Base-by-base conservation (phyloP, 2,329 filamentous ascomycete species). In the Xylaria sp. region DNA sequence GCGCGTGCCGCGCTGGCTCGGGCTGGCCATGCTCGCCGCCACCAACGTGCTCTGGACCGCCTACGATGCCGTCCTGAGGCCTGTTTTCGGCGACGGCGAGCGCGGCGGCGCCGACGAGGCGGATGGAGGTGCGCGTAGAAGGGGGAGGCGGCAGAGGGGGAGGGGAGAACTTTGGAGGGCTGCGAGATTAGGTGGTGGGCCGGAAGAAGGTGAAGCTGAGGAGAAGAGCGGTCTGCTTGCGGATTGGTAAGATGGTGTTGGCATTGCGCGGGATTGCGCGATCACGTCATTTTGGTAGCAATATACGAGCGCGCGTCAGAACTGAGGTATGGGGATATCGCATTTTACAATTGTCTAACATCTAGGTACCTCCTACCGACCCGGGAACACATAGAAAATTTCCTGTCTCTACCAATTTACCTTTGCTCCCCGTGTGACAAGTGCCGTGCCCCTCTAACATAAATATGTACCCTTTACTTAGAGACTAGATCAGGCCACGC, bases 21-120 rank as follows among this genome's bases (percentile, higher is more conserved):
- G 75, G 2, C 70, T 70, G 16, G 48, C 81, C 0, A 76, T 80
- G 51, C 79, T 77, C 1, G 70, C 76, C 1, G 68, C 77, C 2
- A 69, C 78, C 24, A 69, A 70, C 39, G 11, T 68, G 0, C 72
- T 86, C 62, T 92, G 89, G 89, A 65, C 62, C 42, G 79, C 73
- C 43, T 91, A 92, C 72, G 88, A 91, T 72, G 56, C 47, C 0
- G 67, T 84, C 17, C 87, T 88, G 61, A 87, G 84, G 70, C 75
- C 72, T 1, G 39, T 87, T 0, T 97, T 95, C 77, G 93, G 93
- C 0, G 90, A 97, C 67, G 94, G 94, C 0, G 93, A 97, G 78
- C 83, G 81, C 84, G 2, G 52, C 62, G 44, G 54, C 59, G 56
- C 60, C 2, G 61, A 65, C 0, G 61, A 64, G 3, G 58, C 61